Base-by-base conservation (phyloP, 140 eudicot genomes). In the Ambrosia hybrid region DNA sequence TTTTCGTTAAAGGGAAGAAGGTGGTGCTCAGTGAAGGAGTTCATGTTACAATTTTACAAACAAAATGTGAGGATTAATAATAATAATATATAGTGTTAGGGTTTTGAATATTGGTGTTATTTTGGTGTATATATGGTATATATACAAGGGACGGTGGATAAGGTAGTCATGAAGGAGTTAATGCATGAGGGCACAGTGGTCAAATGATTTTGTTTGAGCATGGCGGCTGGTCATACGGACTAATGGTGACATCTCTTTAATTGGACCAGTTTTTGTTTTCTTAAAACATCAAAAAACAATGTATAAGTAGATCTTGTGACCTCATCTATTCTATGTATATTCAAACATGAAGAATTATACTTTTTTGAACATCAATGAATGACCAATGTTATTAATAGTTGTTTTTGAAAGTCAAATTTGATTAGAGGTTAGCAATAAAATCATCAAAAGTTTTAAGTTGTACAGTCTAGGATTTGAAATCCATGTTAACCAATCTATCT, bases 1-100 rank as follows among this genome's bases (percentile, higher is more conserved):
- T 72, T 65, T 55, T 83, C 87, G 53, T 85, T 83, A 73, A 85
- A 83, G 3, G 91, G 91, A 7, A 85, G 79, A 7, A 51, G 51
- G 38, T 60, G 76, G 36, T 77, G 5, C 13, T 1, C 17, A 26
- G 43, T 46, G 13, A 30, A 16, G 6, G 62, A 59, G 46, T 34
- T 73, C 77, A 11, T 63, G 36, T 4, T 75, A 55, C 57, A 62
- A 9, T 14, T 62, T 73, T 73, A 43, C 41, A 71, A 36, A 17
- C 51, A 48, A 6, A 38, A 41, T 17, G 59, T 4, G 15, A 48
- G 12, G 1, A 2, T 48, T 10, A 7, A 9, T 48, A 9, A 9
- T 9, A 46, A 46, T 46, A 4, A 7, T 48, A 48, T 48, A 6
- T 48, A 9, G 3, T 48, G 3, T 48, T 48, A 48, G 13, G 52